Evolutionary conservation across 305 asterid genomes (phyloP), one percentile per base, ranked within the genome.

Genomic region (Lippia alba): DNA sequence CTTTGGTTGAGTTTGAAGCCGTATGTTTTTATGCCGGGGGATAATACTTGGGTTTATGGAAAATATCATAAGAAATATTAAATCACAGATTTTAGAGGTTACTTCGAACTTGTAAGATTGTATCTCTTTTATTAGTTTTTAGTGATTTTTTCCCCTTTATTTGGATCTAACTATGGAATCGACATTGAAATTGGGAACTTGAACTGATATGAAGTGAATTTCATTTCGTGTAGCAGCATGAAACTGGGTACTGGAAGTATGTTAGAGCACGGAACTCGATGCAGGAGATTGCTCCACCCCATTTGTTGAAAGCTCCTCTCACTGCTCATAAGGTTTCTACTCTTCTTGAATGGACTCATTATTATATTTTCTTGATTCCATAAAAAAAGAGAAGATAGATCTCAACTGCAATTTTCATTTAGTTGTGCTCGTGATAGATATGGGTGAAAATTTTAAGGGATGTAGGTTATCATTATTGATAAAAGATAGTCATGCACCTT

Each of bases 151-250:
- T 41, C 12, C 8, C 8, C 48, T 41, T 63, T 33, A 11, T 45
- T 15, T 39, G 4, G 54, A 64, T 46, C 60, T 8, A 34, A 58
- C 72, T 34, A 68, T 56, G n/a, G 62, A 74, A 67, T 50, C 61
- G 20, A 7, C 69, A 39, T 12, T 72, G 60, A 59, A 67, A 49
- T 36, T 66, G 62, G 34, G 55, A 24, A 59, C 66, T 32, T 36
- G n/a, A 67, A 39, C 75, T 83, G 82, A 88, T 79, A 44, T 78
- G 69, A 71, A 41, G 40, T 76, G 41, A 55, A 46, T 66, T 76
- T 77, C 55, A 36, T 71, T 83, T 67, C 57, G 81, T 86, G 79
- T 72, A 88, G 97, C 95, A 89, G 70, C 87, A 83, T 71, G 97
- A 89, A 62, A 64, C 66, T 72, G 86, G 83, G 72, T 80, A 76